Conservation (phyloP, 2,329 filamentous ascomycete genomes). For the Grosmannia clavigera region DNA sequence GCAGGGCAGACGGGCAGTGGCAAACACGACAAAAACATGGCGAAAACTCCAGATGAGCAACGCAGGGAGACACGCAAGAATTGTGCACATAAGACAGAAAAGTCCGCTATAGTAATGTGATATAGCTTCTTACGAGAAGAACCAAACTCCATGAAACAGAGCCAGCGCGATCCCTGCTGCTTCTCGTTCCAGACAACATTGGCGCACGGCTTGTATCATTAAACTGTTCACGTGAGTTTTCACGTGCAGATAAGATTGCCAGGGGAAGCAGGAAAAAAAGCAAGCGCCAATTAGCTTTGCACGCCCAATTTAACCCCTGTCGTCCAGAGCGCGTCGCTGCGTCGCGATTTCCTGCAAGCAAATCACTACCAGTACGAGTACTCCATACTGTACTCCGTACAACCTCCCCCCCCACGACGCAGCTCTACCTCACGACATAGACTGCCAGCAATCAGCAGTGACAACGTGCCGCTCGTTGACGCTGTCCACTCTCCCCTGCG, state of each 20-base stretch:
- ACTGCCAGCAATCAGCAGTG: background rate
- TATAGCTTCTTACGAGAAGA: background rate
- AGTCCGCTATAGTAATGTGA: background rate
- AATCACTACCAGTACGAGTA: background rate
- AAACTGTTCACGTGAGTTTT: background rate
- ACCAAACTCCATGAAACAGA: background rate
- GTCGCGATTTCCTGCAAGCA: background rate
- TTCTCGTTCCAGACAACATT: background rate
- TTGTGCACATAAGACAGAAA: background rate
- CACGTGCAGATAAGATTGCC: background rate
- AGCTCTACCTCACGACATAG: background rate
- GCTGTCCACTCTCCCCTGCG: background rate
- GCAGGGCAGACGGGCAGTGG: too few relatives aligned
- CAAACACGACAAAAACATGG: too few relatives aligned
- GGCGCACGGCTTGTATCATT: background rate
- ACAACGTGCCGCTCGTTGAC: background rate
- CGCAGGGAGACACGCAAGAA: too few relatives aligned
- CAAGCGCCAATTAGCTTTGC: background rate
- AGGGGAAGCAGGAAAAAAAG: background rate
- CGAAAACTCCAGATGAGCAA: background rate
- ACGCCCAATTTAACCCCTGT: slow-evolving; percentile 1
- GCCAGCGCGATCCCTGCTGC: background rate
- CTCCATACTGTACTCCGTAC: background rate
- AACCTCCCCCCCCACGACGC: background rate
- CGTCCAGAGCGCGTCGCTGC: background rate